Conservation (phyloP, 2,329 filamentous ascomycete species). For the Drechslerella dactyloides region DNA sequence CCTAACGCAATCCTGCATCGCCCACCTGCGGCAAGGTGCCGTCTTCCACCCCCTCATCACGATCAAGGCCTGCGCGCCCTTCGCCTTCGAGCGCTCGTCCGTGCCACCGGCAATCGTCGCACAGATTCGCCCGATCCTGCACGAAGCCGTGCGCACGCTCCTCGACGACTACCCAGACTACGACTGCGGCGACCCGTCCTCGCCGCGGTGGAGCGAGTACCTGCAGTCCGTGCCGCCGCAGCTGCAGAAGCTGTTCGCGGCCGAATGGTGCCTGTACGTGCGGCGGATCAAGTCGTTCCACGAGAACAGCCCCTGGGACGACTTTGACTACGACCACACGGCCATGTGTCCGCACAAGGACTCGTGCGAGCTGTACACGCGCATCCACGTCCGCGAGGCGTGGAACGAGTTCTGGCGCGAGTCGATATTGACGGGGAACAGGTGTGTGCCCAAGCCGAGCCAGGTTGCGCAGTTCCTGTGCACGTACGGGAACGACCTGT, state of each 20-base stretch:
- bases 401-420: slow-evolving; percentile 50
- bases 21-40: slow-evolving; percentile 41
- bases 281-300: slow-evolving; percentile 50
- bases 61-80: slow-evolving; percentile 48
- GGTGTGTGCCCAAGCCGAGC: slow-evolving; percentile 49
- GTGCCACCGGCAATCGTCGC: slow-evolving; percentile 29
- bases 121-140: slow-evolving; percentile 46
- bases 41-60: slow-evolving; percentile 40
- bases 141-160: slow-evolving; percentile 48
- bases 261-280: slow-evolving; percentile 47
- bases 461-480: slow-evolving; percentile 49
- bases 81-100: slow-evolving; percentile 26
- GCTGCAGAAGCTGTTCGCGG: slow-evolving; percentile 38
- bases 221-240: slow-evolving; percentile 41
- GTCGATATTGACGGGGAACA: slow-evolving; percentile 42
- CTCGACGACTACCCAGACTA: slow-evolving; percentile 50
- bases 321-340: slow-evolving; percentile 50
- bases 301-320: slow-evolving; percentile 50
- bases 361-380: slow-evolving; percentile 41
- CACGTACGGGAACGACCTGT: slow-evolving; percentile 40
- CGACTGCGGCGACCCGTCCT: slow-evolving; percentile 43
- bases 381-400: slow-evolving; percentile 42
- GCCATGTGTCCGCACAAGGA: slow-evolving; percentile 37
- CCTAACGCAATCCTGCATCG: slow-evolving; percentile 38
- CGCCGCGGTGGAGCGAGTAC: slow-evolving; percentile 40